Evolutionary conservation across 2,329 filamentous ascomycete genomes (phyloP).

Genomic region (Alternaria arborescens): DNA sequence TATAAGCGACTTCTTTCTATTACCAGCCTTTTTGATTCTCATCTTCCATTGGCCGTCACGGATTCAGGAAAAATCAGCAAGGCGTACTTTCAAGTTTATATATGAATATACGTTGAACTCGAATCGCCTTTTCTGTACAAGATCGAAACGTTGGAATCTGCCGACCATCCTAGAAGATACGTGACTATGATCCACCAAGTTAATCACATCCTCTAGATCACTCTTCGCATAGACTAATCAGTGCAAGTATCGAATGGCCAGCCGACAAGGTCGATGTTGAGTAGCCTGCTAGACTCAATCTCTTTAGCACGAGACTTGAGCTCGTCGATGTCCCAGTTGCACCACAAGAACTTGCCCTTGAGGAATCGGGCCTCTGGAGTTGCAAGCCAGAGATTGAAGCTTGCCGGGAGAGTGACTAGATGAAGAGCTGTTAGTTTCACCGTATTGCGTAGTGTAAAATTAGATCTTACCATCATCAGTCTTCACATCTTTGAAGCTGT

Average conservation of each 20-base stretch:
- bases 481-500: constrained; percentile 4
- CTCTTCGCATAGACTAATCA: background rate
- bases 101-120: background rate
- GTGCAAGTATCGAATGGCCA: constrained; percentile 21
- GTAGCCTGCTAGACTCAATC: constrained; percentile 31
- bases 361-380: constrained; percentile 31
- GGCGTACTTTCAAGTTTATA: background rate
- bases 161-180: background rate
- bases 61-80: background rate
- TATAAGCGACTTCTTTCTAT: background rate
- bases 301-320: constrained; percentile 35
- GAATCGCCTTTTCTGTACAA: background rate
- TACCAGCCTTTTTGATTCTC: background rate
- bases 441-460: background rate
- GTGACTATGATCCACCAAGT: background rate
- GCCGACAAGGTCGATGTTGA: constrained; percentile 34
- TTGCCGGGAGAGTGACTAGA: constrained; percentile 23
- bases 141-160: background rate
- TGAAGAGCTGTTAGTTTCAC: constrained; percentile 6
- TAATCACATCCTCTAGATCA: background rate
- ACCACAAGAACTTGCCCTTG: constrained; percentile 31
- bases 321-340: constrained; percentile 48
- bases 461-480: constrained; percentile 8
- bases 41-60: background rate
- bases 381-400: constrained; percentile 42